These are phyloP conservation scores for Coemansia brasiliensis DNA, from an alignment of 192 early-diverging fungal genomes.

Conservation along the genomic window DNA sequence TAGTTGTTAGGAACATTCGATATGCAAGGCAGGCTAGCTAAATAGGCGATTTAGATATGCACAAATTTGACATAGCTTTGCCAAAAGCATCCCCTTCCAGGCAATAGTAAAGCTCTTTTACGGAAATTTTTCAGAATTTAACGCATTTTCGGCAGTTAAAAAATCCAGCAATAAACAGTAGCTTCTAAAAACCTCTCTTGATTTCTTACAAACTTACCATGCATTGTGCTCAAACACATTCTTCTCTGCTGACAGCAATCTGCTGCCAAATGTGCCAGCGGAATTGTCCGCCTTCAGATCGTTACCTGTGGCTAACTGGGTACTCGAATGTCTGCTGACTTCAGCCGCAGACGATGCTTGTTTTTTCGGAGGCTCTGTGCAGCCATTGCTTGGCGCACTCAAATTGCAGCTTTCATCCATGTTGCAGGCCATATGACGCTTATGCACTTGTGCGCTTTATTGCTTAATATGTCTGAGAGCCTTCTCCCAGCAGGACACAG, in stretches of 20 bases:
- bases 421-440: neutral
- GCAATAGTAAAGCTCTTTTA: too few species aligned
- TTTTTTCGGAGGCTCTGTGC: conserved; percentile 32
- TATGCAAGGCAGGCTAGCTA: too few species aligned
- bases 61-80: too few species aligned
- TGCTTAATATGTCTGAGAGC: neutral
- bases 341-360: conserved; percentile 44
- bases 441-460: neutral
- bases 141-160: too few species aligned
- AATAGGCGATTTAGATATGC: too few species aligned
- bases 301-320: conserved; percentile 7
- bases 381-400: neutral
- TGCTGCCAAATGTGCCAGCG: conserved; percentile 65
- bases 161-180: too few species aligned
- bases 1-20: too few species aligned
- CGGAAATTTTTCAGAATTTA: too few species aligned
- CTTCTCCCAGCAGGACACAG: neutral
- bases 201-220: conserved; percentile 62
- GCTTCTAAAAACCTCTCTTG: too few species aligned
- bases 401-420: conserved; percentile 8
- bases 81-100: too few species aligned
- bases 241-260: conserved; percentile 70
- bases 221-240: conserved; percentile 90
- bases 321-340: conserved; percentile 15
- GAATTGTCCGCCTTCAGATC: conserved; percentile 8